These are phyloP conservation scores for Penicillium paneum DNA, from an alignment of 2,329 filamentous ascomycete species.

Conservation along the genomic window DNA sequence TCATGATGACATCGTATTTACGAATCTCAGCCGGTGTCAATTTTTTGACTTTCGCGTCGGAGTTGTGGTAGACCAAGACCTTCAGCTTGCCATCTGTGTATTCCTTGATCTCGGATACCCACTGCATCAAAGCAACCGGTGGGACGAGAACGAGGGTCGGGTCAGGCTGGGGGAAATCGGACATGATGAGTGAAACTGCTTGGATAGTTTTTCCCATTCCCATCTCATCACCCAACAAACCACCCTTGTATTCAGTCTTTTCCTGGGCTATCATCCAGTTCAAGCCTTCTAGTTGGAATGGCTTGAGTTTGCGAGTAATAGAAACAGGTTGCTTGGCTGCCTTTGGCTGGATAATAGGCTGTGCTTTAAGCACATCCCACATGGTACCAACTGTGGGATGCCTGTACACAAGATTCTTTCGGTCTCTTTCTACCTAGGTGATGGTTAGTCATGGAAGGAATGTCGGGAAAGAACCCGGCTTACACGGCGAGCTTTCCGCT, in stretches of 20 bases:
- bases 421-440: constrained; percentile 47
- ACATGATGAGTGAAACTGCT: constrained; percentile 97
- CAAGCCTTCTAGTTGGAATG: constrained; percentile 89
- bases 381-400: constrained; percentile 80
- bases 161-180: constrained; percentile 79
- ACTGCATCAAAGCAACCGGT: constrained; percentile 93
- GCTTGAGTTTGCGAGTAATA: constrained; percentile 82
- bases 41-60: constrained; percentile 76
- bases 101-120: constrained; percentile 73
- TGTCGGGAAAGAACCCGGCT: not conserved
- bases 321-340: constrained; percentile 68
- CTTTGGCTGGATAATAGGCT: constrained; percentile 63
- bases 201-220: constrained; percentile 98
- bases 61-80: constrained; percentile 85
- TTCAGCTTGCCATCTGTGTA: constrained; percentile 88
- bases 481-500: constrained; percentile 23
- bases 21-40: constrained; percentile 72
- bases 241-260: constrained; percentile 77
- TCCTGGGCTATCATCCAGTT: constrained; percentile 96
- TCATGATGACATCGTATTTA: constrained; percentile 89
- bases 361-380: constrained; percentile 73
- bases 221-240: constrained; percentile 95
- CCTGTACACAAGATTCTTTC: constrained; percentile 65
- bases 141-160: constrained; percentile 87
- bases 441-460: not conserved